Evolutionary conservation across 2,329 filamentous ascomycete genomes (phyloP), one percentile per base, ranked within the genome.

Genomic region (Polychaeton citri): DNA sequence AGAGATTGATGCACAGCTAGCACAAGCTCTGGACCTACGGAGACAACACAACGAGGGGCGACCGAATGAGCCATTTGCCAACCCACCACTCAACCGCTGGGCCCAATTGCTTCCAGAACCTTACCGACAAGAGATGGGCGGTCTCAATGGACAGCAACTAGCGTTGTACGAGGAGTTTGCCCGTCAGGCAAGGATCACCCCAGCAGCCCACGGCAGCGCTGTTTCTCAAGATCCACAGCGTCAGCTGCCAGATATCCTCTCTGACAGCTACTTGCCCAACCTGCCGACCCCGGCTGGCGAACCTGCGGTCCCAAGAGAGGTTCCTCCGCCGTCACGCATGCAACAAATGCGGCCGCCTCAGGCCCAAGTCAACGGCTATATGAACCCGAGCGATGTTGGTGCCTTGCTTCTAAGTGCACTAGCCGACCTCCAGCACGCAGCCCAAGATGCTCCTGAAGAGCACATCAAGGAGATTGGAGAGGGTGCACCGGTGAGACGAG

Each of bases 151-250:
- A 17, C 85, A 95, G 50, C 90, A 98, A 52, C 75, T 96, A 65
- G 83, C 83, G 8, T 92, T 98, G 18, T 98, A 98, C 52, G 87
- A 96, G 52, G 87, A 96, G 43, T 98, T 98, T 58, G 85, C 84
- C 7, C 73, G 86, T 38, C 85, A 93, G 54, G 79, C 84, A 19
- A 79, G 85, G 38, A 60, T 71, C 30, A 58, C 52, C 56, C 50
- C 55, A 10, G 44, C 53, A 6, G 68, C 53, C 47, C 76, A 62
- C 54, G 68, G 53, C 53, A 75, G 58, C 56, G 32, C 36, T 19
- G 57, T 62, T 6, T 72, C 72, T 2, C 69, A 72, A 33, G 75
- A 78, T 43, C 67, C 66, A 37, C 68, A 68, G 32, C 69, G 74
- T 38, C 74, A 76, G 45, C 55, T 79, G 35, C 70, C 72, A 8